Base-by-base conservation (phyloP, 2,329 filamentous ascomycete species). In the Gremmenia infestans region DNA sequence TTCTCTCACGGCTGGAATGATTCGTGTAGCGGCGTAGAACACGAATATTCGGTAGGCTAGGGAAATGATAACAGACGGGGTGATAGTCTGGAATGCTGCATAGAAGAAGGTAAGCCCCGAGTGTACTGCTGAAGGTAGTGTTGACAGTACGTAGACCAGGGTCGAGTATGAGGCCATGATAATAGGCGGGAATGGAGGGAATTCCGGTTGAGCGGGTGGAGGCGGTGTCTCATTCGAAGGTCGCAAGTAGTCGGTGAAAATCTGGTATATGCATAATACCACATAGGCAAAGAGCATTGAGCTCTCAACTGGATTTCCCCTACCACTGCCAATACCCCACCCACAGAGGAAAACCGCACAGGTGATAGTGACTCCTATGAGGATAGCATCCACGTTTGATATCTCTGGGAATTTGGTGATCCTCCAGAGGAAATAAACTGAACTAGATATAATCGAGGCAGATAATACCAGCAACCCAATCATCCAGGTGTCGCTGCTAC, bases 151-250 rank as follows among this genome's bases (percentile, higher is more conserved):
- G 65, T 95, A 89, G 48, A 97, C 78, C 45, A 97, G 77, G 0
- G 93, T 97, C 25, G 91, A 93, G 73, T 97, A 97, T 6, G 92
- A 97, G 5, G 93, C 94, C 93, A 97, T 97, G 72, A 99, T 93
- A 62, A 97, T 91, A 0, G 94, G 94, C 14, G 94, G 94, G 45
- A 99, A 79, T n/a, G 94, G 94, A 40, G 94, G 94, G 59, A 97
- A 94, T 25, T 96, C 92, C n/a, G 89, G 85, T 58, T 95, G 88
- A 14, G 81, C 69, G 14, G 80, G 74, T 15, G 75, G 74, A 48
- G 79, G 79, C 4, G 78, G 73, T 2, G 77, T 74, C 32, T 83
- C 80, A 28, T 81, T 77, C n/a, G 81, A 84, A 17, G 81, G 73
- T 4, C 94, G 91, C 64, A 93, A 84, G 74, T 97, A 97, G 74